Conservation (phyloP, 768 basidiomycete species). For the Cyclocybe cylindracea region DNA sequence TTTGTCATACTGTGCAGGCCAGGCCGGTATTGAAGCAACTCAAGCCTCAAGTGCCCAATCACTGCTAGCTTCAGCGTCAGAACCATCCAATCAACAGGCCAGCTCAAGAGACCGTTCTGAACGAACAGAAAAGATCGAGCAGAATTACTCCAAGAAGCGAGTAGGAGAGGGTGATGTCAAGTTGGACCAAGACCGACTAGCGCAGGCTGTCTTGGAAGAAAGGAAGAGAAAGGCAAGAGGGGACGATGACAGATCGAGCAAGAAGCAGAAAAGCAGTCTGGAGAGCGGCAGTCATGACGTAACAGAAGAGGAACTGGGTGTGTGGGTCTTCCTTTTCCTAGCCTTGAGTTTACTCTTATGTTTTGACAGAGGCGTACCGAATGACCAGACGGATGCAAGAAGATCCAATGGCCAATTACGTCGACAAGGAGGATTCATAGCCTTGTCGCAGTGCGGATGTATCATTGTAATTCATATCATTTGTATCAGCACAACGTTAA, state of each 20-base stretch:
- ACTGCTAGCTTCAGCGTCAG: conserved; percentile 51
- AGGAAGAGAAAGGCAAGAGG: conserved; percentile 71
- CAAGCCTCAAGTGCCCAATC: conserved; percentile 74
- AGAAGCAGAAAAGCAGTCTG: conserved; percentile 56
- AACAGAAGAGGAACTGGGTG: conserved; percentile 86
- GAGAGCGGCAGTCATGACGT: conserved; percentile 71
- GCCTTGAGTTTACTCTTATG: conserved; percentile 4
- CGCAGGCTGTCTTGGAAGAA: conserved; percentile 74
- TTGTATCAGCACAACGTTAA: background rate
- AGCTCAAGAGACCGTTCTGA: conserved; percentile 27
- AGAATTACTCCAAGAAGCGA: conserved; percentile 77
- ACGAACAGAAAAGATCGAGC: conserved; percentile 47
- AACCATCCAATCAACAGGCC: conserved; percentile 17
- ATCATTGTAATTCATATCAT: background rate
- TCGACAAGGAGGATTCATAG: conserved; percentile 50
- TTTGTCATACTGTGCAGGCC: conserved; percentile 89
- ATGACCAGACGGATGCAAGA: conserved; percentile 74
- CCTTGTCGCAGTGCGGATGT: conserved; percentile 9
- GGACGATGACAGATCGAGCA: conserved; percentile 54
- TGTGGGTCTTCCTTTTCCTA: conserved; percentile 22
- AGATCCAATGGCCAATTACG: conserved; percentile 93
- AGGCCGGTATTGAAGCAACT: conserved; percentile 78
- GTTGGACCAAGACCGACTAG: conserved; percentile 69
- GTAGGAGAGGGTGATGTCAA: conserved; percentile 82
- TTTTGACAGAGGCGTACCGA: conserved; percentile 82